Evolutionary conservation across 2,329 filamentous ascomycete species (phyloP).

Genomic region (Diaporthe eres): DNA sequence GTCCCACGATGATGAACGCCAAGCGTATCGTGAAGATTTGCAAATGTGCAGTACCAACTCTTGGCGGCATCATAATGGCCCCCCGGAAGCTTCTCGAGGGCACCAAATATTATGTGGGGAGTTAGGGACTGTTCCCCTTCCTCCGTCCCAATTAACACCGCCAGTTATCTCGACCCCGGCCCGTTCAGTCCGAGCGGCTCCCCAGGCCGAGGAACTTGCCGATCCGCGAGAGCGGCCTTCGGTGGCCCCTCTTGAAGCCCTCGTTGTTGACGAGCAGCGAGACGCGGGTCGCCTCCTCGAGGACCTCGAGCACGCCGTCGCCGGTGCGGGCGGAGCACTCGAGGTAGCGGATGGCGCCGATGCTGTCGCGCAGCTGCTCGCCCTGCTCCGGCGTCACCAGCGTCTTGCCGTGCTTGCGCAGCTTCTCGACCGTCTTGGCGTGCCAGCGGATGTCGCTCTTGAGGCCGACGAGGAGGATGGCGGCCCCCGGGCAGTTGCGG

Average conservation of each 20-base stretch:
- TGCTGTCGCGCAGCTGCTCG: slow-evolving; percentile 41
- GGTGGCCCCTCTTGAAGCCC: slow-evolving; percentile 21
- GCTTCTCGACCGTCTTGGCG: slow-evolving; percentile 40
- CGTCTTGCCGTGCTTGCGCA: slow-evolving; percentile 37
- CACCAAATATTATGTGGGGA: neutral
- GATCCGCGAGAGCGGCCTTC: slow-evolving; percentile 40
- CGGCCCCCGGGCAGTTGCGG: slow-evolving; percentile 41
- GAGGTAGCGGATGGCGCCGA: slow-evolving; percentile 40
- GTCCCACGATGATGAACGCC: neutral
- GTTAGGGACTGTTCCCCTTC: neutral
- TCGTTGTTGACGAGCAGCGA: slow-evolving; percentile 38
- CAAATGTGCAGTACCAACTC: neutral
- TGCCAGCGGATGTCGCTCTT: slow-evolving; percentile 41
- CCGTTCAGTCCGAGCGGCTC: neutral
- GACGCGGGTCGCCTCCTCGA: slow-evolving; percentile 38
- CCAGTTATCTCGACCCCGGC: too few species aligned
- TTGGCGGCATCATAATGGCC: neutral
- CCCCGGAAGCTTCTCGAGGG: too few species aligned
- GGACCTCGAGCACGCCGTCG: slow-evolving; percentile 41
- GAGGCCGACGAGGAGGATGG: slow-evolving; percentile 41
- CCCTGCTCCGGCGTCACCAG: slow-evolving; percentile 39
- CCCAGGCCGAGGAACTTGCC: slow-evolving; percentile 40
- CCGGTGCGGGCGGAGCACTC: slow-evolving; percentile 42
- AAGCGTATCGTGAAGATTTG: neutral
- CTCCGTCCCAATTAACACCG: neutral